Percentiles rank a stretch among this genome's conserved stretches.
phyloP scores from a whole-genome alignment of 345 rosid species.

The Pugionium cornutum region DNA sequence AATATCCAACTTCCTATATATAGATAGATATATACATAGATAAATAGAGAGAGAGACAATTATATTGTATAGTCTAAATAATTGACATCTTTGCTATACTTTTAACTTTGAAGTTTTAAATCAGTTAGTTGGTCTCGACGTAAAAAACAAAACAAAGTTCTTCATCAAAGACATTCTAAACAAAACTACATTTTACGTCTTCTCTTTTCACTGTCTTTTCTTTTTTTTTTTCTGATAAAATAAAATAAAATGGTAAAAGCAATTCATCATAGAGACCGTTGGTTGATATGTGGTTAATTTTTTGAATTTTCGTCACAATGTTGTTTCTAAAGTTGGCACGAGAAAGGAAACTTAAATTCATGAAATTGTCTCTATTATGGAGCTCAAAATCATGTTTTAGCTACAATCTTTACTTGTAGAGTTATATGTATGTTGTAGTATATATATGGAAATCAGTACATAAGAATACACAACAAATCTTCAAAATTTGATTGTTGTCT shows the following conservation, averaged over 20 bases:
- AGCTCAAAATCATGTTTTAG: background rate
- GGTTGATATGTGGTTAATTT: conserved; percentile 9
- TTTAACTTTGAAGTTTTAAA: conserved; percentile 29
- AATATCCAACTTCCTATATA: conserved; percentile 19
- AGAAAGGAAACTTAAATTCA: conserved; percentile 16
- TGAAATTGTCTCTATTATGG: background rate
- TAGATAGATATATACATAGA: background rate
- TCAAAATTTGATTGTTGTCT: background rate
- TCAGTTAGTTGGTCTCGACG: conserved; percentile 32
- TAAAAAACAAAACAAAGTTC: conserved; percentile 35
- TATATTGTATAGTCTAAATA: conserved; percentile 23
- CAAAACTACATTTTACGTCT: conserved; percentile 31
- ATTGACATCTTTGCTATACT: conserved; percentile 34
- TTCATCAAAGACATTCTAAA: conserved; percentile 30
- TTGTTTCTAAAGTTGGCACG: conserved; percentile 19
- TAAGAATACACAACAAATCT: conserved; percentile 16
- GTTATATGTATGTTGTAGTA: background rate
- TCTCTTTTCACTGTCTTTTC: conserved; percentile 39
- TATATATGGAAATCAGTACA: background rate
- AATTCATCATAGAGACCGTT: conserved; percentile 30
- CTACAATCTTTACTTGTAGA: background rate
- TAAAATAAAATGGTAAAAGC: conserved; percentile 11
- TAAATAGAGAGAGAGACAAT: conserved; percentile 18
- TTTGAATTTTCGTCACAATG: conserved; percentile 23
- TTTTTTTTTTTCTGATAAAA: background rate